A percentile compares a stretch with the other conserved stretches of the same genome.
These are phyloP conservation scores for Rubus idaeus DNA, from an alignment of 306 rosid species.

Conservation along the genomic window DNA sequence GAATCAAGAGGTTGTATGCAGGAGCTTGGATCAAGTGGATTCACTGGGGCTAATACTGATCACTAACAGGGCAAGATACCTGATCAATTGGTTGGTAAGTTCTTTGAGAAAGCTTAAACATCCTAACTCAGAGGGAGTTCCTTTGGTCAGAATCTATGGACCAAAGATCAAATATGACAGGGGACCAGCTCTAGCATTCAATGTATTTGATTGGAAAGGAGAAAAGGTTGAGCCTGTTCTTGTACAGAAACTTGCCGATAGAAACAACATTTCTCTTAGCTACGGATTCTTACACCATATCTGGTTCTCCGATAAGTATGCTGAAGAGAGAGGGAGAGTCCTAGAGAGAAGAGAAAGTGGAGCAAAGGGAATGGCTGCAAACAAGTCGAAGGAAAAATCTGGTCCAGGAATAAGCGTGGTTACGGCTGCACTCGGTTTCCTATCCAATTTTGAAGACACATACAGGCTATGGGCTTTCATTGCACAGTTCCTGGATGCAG, in stretches of 20 bases:
- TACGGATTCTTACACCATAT: conserved; percentile 69
- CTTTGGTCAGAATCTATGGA: conserved; percentile 70
- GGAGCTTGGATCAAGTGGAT: conserved; percentile 75
- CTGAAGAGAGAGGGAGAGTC: conserved; percentile 53
- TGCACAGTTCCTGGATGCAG: conserved; percentile 89
- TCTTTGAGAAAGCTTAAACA: conserved; percentile 81
- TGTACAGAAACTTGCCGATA: conserved; percentile 86
- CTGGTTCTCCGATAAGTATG: conserved; percentile 73
- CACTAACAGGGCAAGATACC: conserved; percentile 67
- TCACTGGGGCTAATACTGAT: conserved; percentile 57
- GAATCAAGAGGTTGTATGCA: conserved; percentile 46
- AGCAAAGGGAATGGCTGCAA: conserved; percentile 22
- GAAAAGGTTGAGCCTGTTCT: conserved; percentile 84
- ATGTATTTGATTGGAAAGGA: conserved; percentile 91
- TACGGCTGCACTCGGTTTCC: conserved; percentile 82
- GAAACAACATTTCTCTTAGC: conserved; percentile 79
- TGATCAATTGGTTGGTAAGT: conserved; percentile 83
- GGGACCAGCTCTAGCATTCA: conserved; percentile 90
- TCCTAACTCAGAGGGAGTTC: conserved; percentile 64
- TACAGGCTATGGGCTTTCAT: conserved; percentile 89
- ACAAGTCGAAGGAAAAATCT: conserved; percentile 38
- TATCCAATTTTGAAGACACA: conserved; percentile 71
- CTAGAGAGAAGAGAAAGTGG: conserved; percentile 48
- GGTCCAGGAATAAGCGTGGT: conserved; percentile 71
- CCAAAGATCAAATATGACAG: conserved; percentile 81